Evolutionary conservation across 345 rosid species (phyloP).

Genomic region (Eucalyptus regnans): DNA sequence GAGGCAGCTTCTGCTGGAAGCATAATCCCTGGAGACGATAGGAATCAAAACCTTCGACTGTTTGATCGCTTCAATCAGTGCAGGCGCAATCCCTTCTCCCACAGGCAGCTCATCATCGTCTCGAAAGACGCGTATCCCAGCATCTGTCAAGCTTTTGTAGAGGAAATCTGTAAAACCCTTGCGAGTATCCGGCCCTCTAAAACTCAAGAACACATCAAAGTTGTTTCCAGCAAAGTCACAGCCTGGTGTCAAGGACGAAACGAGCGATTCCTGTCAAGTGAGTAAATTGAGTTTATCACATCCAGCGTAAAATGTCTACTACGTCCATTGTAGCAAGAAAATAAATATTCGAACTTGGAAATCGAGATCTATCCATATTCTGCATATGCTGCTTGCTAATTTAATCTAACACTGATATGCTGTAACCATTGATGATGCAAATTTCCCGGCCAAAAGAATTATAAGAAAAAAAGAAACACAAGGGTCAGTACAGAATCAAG

Average conservation of each 20-base stretch:
- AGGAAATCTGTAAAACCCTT: not conserved
- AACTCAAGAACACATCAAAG: not conserved
- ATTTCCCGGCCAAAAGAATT: too few species aligned
- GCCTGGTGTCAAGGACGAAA: not conserved
- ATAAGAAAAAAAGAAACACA: too few species aligned
- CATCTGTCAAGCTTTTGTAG: not conserved
- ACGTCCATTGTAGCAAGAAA: fast-evolving
- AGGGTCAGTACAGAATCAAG: too few species aligned
- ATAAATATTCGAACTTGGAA: too few species aligned
- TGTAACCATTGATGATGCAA: too few species aligned
- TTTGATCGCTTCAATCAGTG: not conserved
- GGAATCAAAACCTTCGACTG: not conserved
- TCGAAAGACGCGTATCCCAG: not conserved
- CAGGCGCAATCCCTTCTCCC: not conserved
- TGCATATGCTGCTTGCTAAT: too few species aligned
- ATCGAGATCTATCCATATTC: too few species aligned
- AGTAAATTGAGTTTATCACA: too few species aligned
- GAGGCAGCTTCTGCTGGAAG: not conserved
- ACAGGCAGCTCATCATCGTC: not conserved
- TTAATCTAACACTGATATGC: too few species aligned
- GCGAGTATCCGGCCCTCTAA: not conserved
- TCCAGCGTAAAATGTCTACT: not conserved
- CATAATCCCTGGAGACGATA: not conserved
- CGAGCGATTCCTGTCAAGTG: not conserved
- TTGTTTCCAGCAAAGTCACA: not conserved